Evolutionary conservation across 176 grass and related monocot genomes (phyloP), one percentile per base, ranked within the genome.

Genomic region (Guadua angustifolia): DNA sequence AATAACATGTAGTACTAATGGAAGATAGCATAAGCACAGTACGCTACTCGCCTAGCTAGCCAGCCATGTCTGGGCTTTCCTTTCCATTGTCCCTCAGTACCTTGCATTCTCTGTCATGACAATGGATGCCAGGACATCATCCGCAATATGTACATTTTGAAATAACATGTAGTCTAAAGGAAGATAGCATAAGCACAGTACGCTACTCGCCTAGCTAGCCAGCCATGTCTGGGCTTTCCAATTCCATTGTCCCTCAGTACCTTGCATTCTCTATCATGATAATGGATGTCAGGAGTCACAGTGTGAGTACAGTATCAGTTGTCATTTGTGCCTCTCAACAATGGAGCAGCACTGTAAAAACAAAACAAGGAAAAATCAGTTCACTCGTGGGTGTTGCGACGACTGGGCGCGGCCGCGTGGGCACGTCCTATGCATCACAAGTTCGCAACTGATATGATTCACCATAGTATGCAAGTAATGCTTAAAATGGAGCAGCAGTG

Each of bases 101-200:
- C 66, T 59, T 82, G 78, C 66, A 82, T 65, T 52, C 45, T 47
- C 52, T 36, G 1, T 29, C 29, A 29, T 29, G 29, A 29, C 29
- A 29, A 29, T 29, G 29, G 29, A 29, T 29, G 29, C 1, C 29
- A 29, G 29, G 29, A 29, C 66, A 55, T 35, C 47, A 60, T 57
- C 35, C 58, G 74, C 73, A 75, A n/a, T 79, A 50, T 88, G 85
- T 83, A 86, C 43, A 75, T 86, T 83, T 81, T 91, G 88, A 75
- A 76, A 80, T 80, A 73, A 64, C 79, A 88, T 65, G 73, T 82
- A 84, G 59, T 84, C 49, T 68, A 82, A 62, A 83, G 82, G 78
- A 85, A 86, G 45, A 61, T 82, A 83, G 71, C 71, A 89, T 69
- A 38, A 89, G 45, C 69, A 66, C 63, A 89, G 53, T 38, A 80